These are phyloP conservation scores for Vitis hybrid DNA, from an alignment of 177 flowering plant genomes.

Conservation along the genomic window DNA sequence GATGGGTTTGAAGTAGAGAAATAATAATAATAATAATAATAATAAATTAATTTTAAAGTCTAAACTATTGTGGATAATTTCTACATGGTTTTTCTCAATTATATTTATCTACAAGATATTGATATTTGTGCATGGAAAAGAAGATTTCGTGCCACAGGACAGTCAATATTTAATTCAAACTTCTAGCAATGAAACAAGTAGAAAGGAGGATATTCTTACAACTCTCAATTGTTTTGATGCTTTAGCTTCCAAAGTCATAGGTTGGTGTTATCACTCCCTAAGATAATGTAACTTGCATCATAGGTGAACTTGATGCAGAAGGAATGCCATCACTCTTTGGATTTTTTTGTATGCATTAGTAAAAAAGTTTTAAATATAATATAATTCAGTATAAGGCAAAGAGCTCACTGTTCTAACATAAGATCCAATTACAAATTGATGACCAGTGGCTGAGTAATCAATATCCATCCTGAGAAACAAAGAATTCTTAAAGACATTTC, in stretches of 20 bases:
- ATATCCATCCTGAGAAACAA: constrained; percentile 79
- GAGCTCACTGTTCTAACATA: constrained; percentile 91
- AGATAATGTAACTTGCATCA: constrained; percentile 79
- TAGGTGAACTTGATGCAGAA: constrained; percentile 80
- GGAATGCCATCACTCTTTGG: constrained; percentile 64
- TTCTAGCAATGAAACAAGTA: background rate
- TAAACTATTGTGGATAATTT: background rate
- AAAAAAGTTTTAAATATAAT: background rate
- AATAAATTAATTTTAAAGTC: background rate
- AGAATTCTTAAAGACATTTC: background rate
- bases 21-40: too few relatives aligned
- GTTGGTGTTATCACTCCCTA: constrained; percentile 97
- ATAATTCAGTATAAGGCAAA: background rate
- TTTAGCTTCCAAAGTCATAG: constrained; percentile 93
- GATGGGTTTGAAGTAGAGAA: too few relatives aligned
- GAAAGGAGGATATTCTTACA: constrained; percentile 46
- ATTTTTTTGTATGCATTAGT: background rate
- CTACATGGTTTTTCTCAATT: background rate
- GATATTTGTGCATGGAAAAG: background rate
- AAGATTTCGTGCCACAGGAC: background rate
- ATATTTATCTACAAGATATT: too few relatives aligned
- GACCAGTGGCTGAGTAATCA: constrained; percentile 91
- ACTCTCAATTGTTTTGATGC: constrained; percentile 98
- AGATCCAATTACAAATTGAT: constrained; percentile 95
- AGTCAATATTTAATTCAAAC: background rate